Evolutionary conservation across 441 rosid species (phyloP).

Genomic region (Croton setiger): DNA sequence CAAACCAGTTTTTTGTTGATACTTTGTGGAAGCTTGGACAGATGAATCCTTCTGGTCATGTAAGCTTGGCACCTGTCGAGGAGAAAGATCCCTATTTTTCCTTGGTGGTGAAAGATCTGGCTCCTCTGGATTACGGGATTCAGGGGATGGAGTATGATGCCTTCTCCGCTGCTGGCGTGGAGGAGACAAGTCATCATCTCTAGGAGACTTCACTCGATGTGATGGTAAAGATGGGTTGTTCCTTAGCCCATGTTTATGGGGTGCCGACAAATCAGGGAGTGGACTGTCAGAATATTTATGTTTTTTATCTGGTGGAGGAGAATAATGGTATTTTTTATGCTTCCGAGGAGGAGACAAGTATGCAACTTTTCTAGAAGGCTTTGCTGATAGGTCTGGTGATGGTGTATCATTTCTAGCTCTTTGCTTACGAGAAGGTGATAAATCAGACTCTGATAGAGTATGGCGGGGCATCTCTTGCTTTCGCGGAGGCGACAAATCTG

Average conservation of each 20-base stretch:
- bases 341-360: conserved; percentile 40
- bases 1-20: conserved; percentile 53
- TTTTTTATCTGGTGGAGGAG: conserved; percentile 28
- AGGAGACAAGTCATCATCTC: conserved; percentile 28
- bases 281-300: background rate
- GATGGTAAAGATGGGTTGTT: conserved; percentile 42
- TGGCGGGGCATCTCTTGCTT: conserved; percentile 4
- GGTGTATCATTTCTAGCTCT: conserved; percentile 31
- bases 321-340: conserved; percentile 19
- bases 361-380: conserved; percentile 20
- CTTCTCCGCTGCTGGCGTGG: conserved; percentile 23
- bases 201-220: conserved; percentile 12
- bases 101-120: conserved; percentile 55
- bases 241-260: conserved; percentile 36
- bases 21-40: conserved; percentile 34
- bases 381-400: conserved; percentile 22
- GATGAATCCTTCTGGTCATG: conserved; percentile 31
- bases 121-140: conserved; percentile 17
- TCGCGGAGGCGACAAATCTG: conserved; percentile 41
- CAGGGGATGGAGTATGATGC: conserved; percentile 20
- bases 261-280: conserved; percentile 40
- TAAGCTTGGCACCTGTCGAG: conserved; percentile 4
- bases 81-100: conserved; percentile 26
- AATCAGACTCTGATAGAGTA: conserved; percentile 18
- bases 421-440: conserved; percentile 45